Evolutionary conservation across 441 rosid species (phyloP).

Genomic region (Erodium trifolium): DNA sequence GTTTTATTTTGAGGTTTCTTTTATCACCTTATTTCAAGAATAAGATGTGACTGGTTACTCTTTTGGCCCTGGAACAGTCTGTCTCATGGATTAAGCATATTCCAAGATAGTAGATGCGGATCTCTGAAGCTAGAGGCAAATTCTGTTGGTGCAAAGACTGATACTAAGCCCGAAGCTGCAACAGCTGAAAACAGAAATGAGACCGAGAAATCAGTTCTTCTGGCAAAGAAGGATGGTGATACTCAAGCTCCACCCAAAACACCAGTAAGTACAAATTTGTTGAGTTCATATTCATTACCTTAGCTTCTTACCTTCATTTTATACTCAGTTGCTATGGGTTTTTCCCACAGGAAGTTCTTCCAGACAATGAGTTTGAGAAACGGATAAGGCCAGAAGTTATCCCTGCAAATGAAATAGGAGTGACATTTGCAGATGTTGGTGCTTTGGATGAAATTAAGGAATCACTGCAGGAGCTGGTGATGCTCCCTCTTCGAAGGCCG

Average conservation of each 20-base stretch:
- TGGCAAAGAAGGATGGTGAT: constrained; percentile 21
- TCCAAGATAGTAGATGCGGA: constrained; percentile 19
- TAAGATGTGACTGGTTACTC: background rate
- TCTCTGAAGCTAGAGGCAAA: constrained; percentile 10
- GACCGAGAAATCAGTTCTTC: constrained; percentile 10
- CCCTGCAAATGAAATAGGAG: constrained; percentile 90
- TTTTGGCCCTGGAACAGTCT: constrained; percentile 17
- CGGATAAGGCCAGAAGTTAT: constrained; percentile 96
- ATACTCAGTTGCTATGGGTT: background rate
- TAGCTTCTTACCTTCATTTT: background rate
- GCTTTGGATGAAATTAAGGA: constrained; percentile 84
- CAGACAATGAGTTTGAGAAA: constrained; percentile 95
- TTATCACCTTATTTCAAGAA: background rate
- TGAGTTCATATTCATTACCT: background rate
- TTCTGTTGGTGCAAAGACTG: constrained; percentile 18
- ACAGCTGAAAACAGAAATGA: constrained; percentile 20
- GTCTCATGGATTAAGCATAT: constrained; percentile 24
- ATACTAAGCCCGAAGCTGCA: background rate
- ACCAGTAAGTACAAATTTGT: constrained; percentile 10
- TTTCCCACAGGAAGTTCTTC: constrained; percentile 59
- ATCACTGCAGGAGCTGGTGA: constrained; percentile 93
- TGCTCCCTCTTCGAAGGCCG: constrained; percentile 97
- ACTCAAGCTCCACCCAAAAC: constrained; percentile 19
- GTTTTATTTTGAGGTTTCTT: background rate
- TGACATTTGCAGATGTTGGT: constrained; percentile 88